Conservation (phyloP, 2,329 filamentous ascomycete genomes). For the Xylariaceae sp. region DNA sequence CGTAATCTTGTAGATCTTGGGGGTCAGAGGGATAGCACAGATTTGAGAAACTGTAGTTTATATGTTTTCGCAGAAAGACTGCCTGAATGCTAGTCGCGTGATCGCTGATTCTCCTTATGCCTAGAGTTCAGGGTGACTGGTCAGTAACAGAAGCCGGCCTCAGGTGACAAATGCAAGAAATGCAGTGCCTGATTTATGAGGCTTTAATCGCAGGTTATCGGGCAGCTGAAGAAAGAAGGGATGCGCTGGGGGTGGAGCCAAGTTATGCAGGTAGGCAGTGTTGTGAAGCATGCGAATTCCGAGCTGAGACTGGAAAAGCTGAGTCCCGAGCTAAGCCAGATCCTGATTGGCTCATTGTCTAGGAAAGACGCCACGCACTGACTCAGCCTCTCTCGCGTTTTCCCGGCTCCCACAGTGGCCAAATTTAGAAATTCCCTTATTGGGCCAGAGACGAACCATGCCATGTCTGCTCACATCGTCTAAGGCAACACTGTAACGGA, state of each 20-base stretch:
- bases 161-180: neutral
- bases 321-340: neutral
- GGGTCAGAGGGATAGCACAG: slow-evolving; percentile 8
- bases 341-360: neutral
- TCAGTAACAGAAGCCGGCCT: too few species aligned
- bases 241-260: too few species aligned
- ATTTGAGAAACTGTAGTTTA: slow-evolving; percentile 15
- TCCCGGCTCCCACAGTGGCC: too few species aligned
- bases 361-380: neutral
- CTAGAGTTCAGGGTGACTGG: too few species aligned
- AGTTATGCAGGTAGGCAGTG: too few species aligned
- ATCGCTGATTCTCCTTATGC: too few species aligned
- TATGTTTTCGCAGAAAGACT: slow-evolving; percentile 13
- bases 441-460: neutral
- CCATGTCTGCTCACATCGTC: neutral
- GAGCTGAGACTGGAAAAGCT: too few species aligned
- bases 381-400: neutral
- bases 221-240: too few species aligned
- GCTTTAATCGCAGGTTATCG: neutral
- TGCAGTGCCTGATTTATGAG: neutral
- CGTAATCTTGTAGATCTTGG: slow-evolving; percentile 3
- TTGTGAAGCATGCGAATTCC: too few species aligned
- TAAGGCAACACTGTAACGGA: slow-evolving; percentile 10
- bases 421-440: slow-evolving; percentile 14
- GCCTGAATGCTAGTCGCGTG: slow-evolving; percentile 19